Evolutionary conservation across 352 stramenopile species (phyloP).

Genomic region (Nothophytophthora sp.): DNA sequence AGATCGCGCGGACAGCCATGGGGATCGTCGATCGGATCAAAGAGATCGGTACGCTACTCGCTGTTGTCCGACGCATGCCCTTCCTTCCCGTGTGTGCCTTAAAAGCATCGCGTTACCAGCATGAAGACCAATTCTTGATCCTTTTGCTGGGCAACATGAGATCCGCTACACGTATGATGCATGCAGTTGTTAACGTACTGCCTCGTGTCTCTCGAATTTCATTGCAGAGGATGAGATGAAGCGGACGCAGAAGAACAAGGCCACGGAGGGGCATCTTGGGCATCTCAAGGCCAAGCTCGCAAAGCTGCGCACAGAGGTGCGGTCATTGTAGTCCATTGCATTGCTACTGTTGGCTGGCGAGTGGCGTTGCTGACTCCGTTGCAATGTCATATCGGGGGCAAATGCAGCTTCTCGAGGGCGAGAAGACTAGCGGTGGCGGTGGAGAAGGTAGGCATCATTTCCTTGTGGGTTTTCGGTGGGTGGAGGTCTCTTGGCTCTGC

Average conservation of each 20-base stretch:
- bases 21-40: constrained; percentile 94
- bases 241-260: constrained; percentile 99
- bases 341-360: background rate
- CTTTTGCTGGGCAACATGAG: too few species aligned
- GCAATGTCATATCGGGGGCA: background rate
- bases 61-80: background rate
- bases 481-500: background rate
- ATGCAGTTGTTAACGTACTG: background rate
- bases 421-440: constrained; percentile 72
- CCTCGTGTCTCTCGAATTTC: background rate
- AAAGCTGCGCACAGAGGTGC: constrained; percentile 97
- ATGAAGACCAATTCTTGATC: too few species aligned
- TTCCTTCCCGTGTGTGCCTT: too few species aligned
- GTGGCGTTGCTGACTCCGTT: constrained; percentile 1
- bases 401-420: constrained; percentile 75
- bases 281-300: constrained; percentile 98
- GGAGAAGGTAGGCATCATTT: constrained; percentile 75
- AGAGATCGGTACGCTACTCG: constrained; percentile 86
- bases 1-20: constrained; percentile 57
- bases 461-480: background rate
- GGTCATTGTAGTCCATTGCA: background rate
- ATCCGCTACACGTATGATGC: background rate
- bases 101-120: too few species aligned
- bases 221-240: constrained; percentile 95
- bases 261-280: constrained; percentile 89